These are phyloP conservation scores for Melampsora abietis-canadensis DNA, from an alignment of 1,284 basidiomycete species.

Conservation along the genomic window DNA sequence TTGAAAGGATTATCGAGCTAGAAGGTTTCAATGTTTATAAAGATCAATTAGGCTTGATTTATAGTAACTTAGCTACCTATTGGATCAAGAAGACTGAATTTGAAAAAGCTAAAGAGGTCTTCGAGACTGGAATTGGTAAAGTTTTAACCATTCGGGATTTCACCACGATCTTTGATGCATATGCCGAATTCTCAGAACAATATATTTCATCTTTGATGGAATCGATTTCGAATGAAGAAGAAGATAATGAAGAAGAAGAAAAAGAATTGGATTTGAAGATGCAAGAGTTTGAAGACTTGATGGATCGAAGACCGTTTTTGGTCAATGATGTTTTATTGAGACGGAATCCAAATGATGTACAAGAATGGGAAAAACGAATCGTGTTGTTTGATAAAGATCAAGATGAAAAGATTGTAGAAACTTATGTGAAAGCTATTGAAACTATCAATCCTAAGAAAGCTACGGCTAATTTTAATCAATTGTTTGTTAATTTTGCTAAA, in stretches of 20 bases:
- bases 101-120: conserved; percentile 75
- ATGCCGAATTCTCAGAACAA: conserved; percentile 88
- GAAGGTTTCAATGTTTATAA: conserved; percentile 86
- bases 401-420: conserved; percentile 87
- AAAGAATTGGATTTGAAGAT: conserved; percentile 81
- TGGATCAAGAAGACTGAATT: conserved; percentile 98
- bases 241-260: conserved; percentile 71
- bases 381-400: conserved; percentile 80
- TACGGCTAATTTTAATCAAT: conserved; percentile 80
- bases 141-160: conserved; percentile 96
- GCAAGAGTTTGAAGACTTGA: conserved; percentile 88
- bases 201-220: conserved; percentile 90
- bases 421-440: conserved; percentile 82
- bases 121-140: conserved; percentile 77
- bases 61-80: conserved; percentile 94
- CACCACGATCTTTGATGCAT: conserved; percentile 95
- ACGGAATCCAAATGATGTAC: conserved; percentile 94
- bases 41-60: conserved; percentile 92
- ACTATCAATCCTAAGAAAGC: conserved; percentile 86
- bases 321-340: conserved; percentile 92
- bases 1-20: conserved; percentile 75
- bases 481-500: conserved; percentile 93
- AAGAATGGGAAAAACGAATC: conserved; percentile 99
- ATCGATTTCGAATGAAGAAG: conserved; percentile 71
- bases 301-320: conserved; percentile 92